Evolutionary conservation across 306 rosid genomes (phyloP).

Genomic region (Medicago arabica): DNA sequence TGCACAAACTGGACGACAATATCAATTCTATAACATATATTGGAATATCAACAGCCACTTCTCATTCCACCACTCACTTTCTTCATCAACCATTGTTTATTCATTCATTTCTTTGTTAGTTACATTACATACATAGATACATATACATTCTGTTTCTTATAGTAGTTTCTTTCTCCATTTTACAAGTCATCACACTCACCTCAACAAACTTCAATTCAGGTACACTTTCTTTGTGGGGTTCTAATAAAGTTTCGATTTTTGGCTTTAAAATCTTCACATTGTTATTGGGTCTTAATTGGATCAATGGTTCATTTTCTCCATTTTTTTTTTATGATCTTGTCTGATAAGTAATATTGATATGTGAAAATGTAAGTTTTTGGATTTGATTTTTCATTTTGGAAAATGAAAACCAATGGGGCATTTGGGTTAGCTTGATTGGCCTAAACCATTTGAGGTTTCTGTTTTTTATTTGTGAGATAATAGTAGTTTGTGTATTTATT

Average conservation of each 20-base stretch:
- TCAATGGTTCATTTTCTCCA: slow-evolving; percentile 22
- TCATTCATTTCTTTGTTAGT: neutral
- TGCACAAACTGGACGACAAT: neutral
- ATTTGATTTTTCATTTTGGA: slow-evolving; percentile 12
- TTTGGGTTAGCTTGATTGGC: slow-evolving; percentile 11
- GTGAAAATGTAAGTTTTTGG: slow-evolving; percentile 21
- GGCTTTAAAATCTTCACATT: neutral
- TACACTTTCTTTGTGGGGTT: slow-evolving; percentile 34
- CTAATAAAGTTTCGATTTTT: slow-evolving; percentile 32
- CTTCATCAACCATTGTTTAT: slow-evolving; percentile 17
- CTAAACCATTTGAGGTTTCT: neutral
- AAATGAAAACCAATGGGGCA: neutral
- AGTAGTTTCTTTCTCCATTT: neutral
- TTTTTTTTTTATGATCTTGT: neutral
- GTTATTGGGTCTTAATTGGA: slow-evolving; percentile 19
- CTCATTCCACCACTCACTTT: neutral
- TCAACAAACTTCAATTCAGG: slow-evolving; percentile 25
- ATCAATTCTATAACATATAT: slow-evolving; percentile 11
- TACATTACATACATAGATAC: neutral
- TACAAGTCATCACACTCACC: slow-evolving; percentile 10
- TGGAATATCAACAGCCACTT: neutral
- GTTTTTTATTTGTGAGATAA: neutral
- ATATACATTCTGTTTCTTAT: slow-evolving; percentile 3
- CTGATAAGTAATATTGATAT: neutral
- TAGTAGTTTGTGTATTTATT: neutral